A percentile compares a stretch with the other conserved stretches of the same genome.
Evolutionary conservation across 495 filamentous ascomycete genomes (phyloP).

Genomic region (Penicillium argentinense): DNA sequence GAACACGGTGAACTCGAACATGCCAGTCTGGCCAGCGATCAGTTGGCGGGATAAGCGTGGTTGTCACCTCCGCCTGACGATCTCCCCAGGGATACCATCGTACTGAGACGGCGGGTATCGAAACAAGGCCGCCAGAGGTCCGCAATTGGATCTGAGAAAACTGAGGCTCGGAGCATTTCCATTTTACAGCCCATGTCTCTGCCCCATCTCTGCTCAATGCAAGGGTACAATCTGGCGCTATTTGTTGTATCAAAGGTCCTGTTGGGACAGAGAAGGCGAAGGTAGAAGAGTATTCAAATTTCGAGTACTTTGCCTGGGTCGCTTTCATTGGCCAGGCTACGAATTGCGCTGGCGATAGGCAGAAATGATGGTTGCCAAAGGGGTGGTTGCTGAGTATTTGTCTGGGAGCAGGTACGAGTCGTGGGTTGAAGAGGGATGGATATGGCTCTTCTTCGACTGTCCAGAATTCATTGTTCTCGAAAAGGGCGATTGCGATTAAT

Average conservation of each 20-base stretch:
- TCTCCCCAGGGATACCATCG: slow-evolving; percentile 15
- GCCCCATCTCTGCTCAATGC: slow-evolving; percentile 13
- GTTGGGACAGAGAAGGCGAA: slow-evolving; percentile 53
- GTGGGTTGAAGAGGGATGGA: neutral
- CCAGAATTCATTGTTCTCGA: slow-evolving; percentile 68
- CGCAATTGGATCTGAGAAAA: neutral
- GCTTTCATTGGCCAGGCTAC: slow-evolving; percentile 58
- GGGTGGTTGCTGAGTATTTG: slow-evolving; percentile 15
- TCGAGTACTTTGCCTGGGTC: slow-evolving; percentile 72
- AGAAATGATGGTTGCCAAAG: slow-evolving; percentile 12
- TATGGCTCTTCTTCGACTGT: slow-evolving; percentile 34
- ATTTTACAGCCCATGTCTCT: slow-evolving; percentile 16
- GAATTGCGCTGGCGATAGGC: slow-evolving; percentile 13
- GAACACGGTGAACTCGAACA: slow-evolving; percentile 11
- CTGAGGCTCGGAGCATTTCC: slow-evolving; percentile 10
- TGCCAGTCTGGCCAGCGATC: slow-evolving; percentile 18
- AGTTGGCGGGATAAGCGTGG: slow-evolving; percentile 12
- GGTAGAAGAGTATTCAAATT: slow-evolving; percentile 65
- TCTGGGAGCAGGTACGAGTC: slow-evolving; percentile 8
- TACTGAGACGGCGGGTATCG: neutral
- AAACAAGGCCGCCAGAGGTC: neutral
- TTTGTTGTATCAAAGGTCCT: slow-evolving; percentile 9
- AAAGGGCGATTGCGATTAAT: slow-evolving; percentile 65
- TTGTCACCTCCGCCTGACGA: slow-evolving; percentile 5
- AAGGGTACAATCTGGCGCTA: slow-evolving; percentile 13